Evolutionary conservation across 495 filamentous ascomycete species (phyloP), one percentile per base, ranked within the genome.

Genomic region (Mycothermus thermophilus): DNA sequence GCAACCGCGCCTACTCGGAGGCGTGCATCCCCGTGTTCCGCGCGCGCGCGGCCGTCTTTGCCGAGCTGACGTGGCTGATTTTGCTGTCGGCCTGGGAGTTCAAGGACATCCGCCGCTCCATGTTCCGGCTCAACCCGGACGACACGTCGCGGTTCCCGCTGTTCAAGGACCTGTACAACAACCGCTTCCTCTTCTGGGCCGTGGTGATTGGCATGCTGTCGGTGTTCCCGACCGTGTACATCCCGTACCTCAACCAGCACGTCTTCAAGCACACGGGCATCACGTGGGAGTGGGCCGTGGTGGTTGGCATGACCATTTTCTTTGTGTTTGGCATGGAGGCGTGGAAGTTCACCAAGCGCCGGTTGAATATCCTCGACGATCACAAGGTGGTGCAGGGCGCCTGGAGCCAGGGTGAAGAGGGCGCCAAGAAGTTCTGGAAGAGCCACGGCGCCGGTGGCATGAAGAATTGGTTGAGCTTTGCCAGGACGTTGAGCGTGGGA

Each of bases 181-280:
- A 86, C 58, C 62, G 62, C 17, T 83, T 86, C 50, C 60, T 86
- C 16, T 83, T 85, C 63, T 83, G 67, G 67, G 66, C 77, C 24
- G 74, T 85, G 13, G 57, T 77, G 23, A 62, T 77, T 17, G 80
- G 78, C 6, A 74, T 72, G 27, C 25, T 80, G 13, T 69, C 71
- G 42, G 71, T 81, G 4, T 84, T 84, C 45, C 78, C 79, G 0
- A 70, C 75, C 4, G 69, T 85, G 0, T 83, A 85, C 46, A 77
- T 86, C 21, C 80, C 80, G 0, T 67, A 62, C 11, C 54, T 86
- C 17, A 84, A 83, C 53, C 61, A 50, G 2, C 50, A 63, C 7
- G 78, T 86, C 3, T 85, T 86, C 66, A 83, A 81, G 54, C 80
- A 86, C 49, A 65, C 58, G n/a, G 59, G 62, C 14, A 83, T 86